Percentiles rank a stretch among this genome's conserved stretches.
Evolutionary conservation across 1,284 basidiomycete species (phyloP).

Genomic region (Microbotryomycetes sp.): DNA sequence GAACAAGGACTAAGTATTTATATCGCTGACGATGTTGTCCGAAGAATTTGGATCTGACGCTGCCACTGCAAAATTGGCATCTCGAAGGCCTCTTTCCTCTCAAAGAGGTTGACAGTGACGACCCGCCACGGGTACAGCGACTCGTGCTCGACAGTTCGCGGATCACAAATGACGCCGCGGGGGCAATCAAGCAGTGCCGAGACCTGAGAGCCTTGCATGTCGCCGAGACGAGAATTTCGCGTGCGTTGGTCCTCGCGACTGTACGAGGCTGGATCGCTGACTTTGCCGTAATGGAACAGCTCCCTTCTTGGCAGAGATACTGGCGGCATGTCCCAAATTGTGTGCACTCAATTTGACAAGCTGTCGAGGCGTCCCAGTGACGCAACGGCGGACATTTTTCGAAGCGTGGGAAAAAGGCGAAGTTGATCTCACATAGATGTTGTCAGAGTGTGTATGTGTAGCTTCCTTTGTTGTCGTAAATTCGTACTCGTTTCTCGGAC

Average conservation of each 20-base stretch:
- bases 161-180: conserved; percentile 14
- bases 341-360: conserved; percentile 26
- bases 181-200: conserved; percentile 6
- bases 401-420: conserved; percentile 24
- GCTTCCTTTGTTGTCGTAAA: not conserved
- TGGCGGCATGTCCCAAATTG: conserved; percentile 19
- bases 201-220: conserved; percentile 22
- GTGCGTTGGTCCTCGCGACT: conserved; percentile 3
- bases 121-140: conserved; percentile 10
- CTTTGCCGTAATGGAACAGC: conserved; percentile 1
- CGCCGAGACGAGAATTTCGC: conserved; percentile 25
- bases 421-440: conserved; percentile 1
- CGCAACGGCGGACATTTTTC: conserved; percentile 27
- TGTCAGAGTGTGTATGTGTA: not conserved
- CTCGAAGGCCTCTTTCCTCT: conserved; percentile 20
- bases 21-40: not conserved
- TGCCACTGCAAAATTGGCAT: conserved; percentile 17
- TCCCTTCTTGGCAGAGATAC: conserved; percentile 11
- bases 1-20: not conserved
- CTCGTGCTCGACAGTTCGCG: conserved; percentile 20
- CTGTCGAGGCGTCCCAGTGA: conserved; percentile 27
- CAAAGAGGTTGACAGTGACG: not conserved
- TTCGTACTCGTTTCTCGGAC: not conserved
- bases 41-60: conserved; percentile 23
- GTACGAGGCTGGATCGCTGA: not conserved